Percentiles rank a stretch among this genome's conserved stretches.
Conservation (phyloP, 2,329 filamentous ascomycete species). For the Clonostachys solani region DNA sequence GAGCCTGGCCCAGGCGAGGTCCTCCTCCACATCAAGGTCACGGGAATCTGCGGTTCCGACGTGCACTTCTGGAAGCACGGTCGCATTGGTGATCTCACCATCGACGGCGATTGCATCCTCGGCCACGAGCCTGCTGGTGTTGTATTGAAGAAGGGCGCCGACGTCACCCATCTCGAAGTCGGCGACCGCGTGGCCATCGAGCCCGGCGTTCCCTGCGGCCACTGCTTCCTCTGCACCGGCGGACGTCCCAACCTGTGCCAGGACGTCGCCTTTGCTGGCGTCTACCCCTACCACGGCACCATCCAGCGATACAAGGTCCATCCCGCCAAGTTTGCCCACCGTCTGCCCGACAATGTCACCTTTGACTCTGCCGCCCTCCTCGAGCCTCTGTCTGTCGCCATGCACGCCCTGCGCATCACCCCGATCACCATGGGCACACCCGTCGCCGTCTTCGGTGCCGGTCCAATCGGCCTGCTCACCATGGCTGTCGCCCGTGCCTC, state of each 20-base stretch:
- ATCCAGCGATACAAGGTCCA: conserved; percentile 58
- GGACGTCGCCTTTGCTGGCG: conserved; percentile 53
- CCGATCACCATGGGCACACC: conserved; percentile 51
- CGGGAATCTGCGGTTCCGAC: conserved; percentile 65
- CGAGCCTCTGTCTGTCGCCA: conserved; percentile 59
- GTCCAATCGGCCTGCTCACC: conserved; percentile 59
- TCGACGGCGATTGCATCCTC: conserved; percentile 60
- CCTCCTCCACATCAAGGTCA: conserved; percentile 57
- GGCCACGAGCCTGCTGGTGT: conserved; percentile 62
- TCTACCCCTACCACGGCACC: conserved; percentile 52
- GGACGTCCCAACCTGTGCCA: conserved; percentile 59
- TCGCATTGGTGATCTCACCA: conserved; percentile 56
- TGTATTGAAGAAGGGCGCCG: conserved; percentile 31
- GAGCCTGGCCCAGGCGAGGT: conserved; percentile 41
- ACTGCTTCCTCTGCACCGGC: conserved; percentile 50
- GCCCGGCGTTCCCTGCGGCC: conserved; percentile 56
- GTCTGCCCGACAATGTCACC: conserved; percentile 49
- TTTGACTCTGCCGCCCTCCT: conserved; percentile 59
- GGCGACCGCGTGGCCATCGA: conserved; percentile 61
- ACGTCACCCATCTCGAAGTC: neutral
- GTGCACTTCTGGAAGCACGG: conserved; percentile 67
- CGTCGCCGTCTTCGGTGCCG: conserved; percentile 56
- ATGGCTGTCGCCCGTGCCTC: conserved; percentile 55
- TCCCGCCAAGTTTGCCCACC: conserved; percentile 52
- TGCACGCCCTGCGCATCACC: conserved; percentile 54